Evolutionary conservation across 495 filamentous ascomycete species (phyloP).

Genomic region (Talaromyces wortmannii): DNA sequence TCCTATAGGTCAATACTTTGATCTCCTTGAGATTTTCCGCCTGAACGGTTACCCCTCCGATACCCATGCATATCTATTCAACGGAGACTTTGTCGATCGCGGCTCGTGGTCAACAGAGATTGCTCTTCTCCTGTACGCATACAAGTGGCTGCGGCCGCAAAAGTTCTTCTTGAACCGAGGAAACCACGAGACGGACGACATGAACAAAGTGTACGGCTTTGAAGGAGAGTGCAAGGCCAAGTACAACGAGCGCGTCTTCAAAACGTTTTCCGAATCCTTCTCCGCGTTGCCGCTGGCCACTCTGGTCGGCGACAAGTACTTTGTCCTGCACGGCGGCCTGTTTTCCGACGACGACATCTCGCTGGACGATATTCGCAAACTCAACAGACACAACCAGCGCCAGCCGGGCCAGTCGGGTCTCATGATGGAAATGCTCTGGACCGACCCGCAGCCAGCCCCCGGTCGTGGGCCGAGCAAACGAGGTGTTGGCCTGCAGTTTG

Average conservation of each 20-base stretch:
- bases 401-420: conserved; percentile 93
- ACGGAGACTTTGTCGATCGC: conserved; percentile 97
- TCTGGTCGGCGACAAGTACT: conserved; percentile 82
- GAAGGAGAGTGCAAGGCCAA: conserved; percentile 98
- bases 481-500: conserved; percentile 93
- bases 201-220: conserved; percentile 98
- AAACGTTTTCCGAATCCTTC: conserved; percentile 97
- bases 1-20: conserved; percentile 83
- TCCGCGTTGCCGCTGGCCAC: conserved; percentile 91
- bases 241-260: conserved; percentile 93
- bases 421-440: conserved; percentile 99
- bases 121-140: conserved; percentile 85
- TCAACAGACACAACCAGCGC: conserved; percentile 84
- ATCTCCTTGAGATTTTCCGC: conserved; percentile 92
- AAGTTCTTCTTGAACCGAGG: conserved; percentile 94
- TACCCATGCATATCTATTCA: conserved; percentile 92
- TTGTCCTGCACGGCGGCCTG: conserved; percentile 90
- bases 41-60: conserved; percentile 79
- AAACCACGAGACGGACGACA: conserved; percentile 99
- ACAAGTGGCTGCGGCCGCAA: conserved; percentile 89
- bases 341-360: conserved; percentile 96
- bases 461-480: conserved; percentile 93
- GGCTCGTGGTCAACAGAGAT: conserved; percentile 98
- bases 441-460: conserved; percentile 79
- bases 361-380: conserved; percentile 86